Base-by-base conservation (phyloP, 2,329 filamentous ascomycete species). In the Fusarium gaditjirri region DNA sequence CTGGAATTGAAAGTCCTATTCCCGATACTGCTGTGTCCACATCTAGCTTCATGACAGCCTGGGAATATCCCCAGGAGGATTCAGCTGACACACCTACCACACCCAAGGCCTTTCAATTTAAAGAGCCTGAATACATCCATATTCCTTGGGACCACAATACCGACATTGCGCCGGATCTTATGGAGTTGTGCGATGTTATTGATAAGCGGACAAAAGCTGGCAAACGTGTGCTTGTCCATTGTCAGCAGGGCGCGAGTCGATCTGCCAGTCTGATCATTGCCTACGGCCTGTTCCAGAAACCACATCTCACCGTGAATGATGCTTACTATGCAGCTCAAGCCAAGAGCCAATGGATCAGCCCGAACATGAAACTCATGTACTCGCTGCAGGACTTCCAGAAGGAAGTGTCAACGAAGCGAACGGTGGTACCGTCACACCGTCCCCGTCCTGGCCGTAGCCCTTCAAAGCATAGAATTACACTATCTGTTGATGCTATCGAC, bases 361-460 rank as follows among this genome's bases (percentile, higher is more conserved):
- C 93, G 1, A 97, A 97, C 80, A 97, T 97, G 94, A 93, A 93
- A 74, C 86, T 97, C 73, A 94, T 97, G 87, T 96, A 96, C 86
- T 94, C 94, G 74, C 84, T 97, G 52, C 93, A 95, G 79, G 93
- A 95, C 77, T 95, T 95, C 78, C 90, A 91, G 74, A 91, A 91
- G 77, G 85, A 91, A 53, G 80, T 91, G 6, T 81, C 86, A 3
- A 87, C 85, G 77, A 88, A 84, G 79, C 87, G 83, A 71, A 68
- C 82, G 3, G 80, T 83, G 21, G 82, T 80, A 33, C 84, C 87
- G 69, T 81, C 88, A 73, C 79, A 87, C 77, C 82, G 86, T 80
- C 84, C 82, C 31, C 84, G 85, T 39, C 82, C 81, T 25, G 88
- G 86, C 50, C 83, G 87, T 66, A 90, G 87, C 66, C 86, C 88